Conservation (phyloP, 1,284 basidiomycete species). For the Rhodotorula sp. region DNA sequence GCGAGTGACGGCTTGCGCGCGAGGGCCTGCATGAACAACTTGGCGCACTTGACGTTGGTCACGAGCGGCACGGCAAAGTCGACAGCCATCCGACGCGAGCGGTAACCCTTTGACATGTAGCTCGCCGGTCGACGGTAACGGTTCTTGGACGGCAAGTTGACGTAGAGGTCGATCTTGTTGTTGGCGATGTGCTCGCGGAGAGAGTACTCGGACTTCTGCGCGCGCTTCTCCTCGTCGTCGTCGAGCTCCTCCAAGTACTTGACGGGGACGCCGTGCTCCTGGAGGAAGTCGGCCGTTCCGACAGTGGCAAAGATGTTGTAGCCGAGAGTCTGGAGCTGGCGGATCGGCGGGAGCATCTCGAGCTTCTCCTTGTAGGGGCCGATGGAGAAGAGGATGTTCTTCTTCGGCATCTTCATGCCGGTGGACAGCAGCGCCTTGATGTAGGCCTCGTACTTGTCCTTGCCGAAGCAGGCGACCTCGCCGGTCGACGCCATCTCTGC, state of each 20-base stretch:
- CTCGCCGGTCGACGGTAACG: conserved; percentile 95
- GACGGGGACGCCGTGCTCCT: conserved; percentile 65
- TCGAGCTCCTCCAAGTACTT: conserved; percentile 89
- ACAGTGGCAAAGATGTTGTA: conserved; percentile 97
- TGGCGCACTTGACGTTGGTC: conserved; percentile 99
- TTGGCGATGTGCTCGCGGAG: conserved; percentile 91
- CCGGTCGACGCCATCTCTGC: conserved; percentile 98
- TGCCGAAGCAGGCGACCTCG: conserved; percentile 97
- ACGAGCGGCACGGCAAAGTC: conserved; percentile 97
- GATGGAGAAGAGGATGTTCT: conserved; percentile 91
- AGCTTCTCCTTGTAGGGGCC: conserved; percentile 98
- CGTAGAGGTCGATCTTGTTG: conserved; percentile 97
- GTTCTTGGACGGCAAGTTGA: conserved; percentile 98
- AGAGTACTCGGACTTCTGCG: conserved; percentile 91
- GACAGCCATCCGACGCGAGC: conserved; percentile 97
- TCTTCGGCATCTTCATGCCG: conserved; percentile 89
- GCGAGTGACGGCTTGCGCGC: conserved; percentile 81
- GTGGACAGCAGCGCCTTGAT: conserved; percentile 95
- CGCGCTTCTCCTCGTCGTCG: conserved; percentile 62
- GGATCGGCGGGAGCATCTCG: conserved; percentile 93
- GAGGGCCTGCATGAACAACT: conserved; percentile 92
- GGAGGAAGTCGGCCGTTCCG: conserved; percentile 93
- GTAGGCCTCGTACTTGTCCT: conserved; percentile 97
- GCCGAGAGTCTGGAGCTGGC: conserved; percentile 89
- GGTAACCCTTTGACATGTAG: conserved; percentile 96